Evolutionary conservation across 148 eudicot species (phyloP).

Genomic region (Euryodendron excelsum): DNA sequence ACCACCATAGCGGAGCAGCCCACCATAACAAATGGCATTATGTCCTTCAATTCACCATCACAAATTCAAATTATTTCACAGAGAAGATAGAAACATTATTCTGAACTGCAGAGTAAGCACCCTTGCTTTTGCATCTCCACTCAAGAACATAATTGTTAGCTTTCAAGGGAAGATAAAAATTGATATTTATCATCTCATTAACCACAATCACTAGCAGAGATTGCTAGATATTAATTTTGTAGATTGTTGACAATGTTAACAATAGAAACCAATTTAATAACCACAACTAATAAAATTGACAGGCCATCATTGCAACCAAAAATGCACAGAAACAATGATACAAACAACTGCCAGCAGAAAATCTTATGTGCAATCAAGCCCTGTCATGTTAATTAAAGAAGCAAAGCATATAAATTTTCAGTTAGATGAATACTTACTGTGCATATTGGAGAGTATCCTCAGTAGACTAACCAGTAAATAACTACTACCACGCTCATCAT

Average conservation of each 20-base stretch:
- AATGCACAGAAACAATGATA: background rate
- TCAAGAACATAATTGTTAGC: background rate
- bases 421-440: slow-evolving; percentile 45
- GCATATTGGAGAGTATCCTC: slow-evolving; percentile 69
- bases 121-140: background rate
- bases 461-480: slow-evolving; percentile 59
- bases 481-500: slow-evolving; percentile 59
- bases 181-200: background rate
- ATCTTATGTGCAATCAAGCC: slow-evolving; percentile 6
- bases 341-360: background rate
- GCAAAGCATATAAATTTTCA: background rate
- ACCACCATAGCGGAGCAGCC: too few relatives aligned
- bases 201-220: background rate
- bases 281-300: background rate
- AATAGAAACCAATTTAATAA: background rate
- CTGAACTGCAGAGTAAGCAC: background rate
- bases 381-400: background rate
- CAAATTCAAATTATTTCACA: background rate
- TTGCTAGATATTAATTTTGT: background rate
- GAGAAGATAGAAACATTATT: background rate
- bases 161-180: background rate
- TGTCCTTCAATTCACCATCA: background rate
- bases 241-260: background rate
- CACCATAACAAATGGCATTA: too few relatives aligned
- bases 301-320: background rate